phyloP scores from a whole-genome alignment of 805 yeast species.

The Metschnikowia continentalis region DNA sequence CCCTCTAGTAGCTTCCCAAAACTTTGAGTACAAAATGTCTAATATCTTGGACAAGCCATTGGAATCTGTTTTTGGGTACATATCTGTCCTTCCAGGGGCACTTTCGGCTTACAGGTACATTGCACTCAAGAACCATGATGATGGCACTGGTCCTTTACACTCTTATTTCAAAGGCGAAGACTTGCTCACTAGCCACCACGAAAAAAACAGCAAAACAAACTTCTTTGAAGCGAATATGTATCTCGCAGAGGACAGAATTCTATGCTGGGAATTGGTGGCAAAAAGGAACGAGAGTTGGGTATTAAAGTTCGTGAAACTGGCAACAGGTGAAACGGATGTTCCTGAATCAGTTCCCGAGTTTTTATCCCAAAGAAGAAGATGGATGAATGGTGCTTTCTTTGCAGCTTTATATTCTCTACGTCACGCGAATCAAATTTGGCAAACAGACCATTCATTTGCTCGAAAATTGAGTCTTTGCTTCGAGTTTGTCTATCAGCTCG shows the following conservation, averaged over 20 bases:
- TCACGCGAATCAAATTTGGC: constrained; percentile 22
- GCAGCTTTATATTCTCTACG: constrained; percentile 27
- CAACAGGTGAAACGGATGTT: constrained; percentile 30
- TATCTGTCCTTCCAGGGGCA: constrained; percentile 93
- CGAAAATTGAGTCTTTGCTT: constrained; percentile 24
- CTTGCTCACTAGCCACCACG: constrained; percentile 27
- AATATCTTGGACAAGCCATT: constrained; percentile 91
- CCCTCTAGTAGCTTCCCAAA: constrained; percentile 94
- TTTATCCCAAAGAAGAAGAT: constrained; percentile 26
- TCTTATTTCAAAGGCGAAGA: constrained; percentile 90
- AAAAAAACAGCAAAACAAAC: constrained; percentile 50
- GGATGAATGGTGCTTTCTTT: constrained; percentile 30
- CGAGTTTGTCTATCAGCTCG: constrained; percentile 23
- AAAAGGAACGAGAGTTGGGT: constrained; percentile 27
- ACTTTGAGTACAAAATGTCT: constrained; percentile 96
- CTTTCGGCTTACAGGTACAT: constrained; percentile 88
- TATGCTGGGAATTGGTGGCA: constrained; percentile 29
- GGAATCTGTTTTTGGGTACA: constrained; percentile 90
- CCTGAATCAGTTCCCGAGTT: constrained; percentile 26
- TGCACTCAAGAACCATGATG: constrained; percentile 78
- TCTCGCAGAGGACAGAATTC: constrained; percentile 27
- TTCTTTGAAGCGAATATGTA: constrained; percentile 80
- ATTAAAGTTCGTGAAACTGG: constrained; percentile 27
- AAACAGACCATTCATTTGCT: constrained; percentile 21
- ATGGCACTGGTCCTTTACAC: constrained; percentile 87